These are phyloP conservation scores for sunflower (Helianthus annuus) DNA, from an alignment of 129 eudicot genomes.

Conservation along the genomic window DNA sequence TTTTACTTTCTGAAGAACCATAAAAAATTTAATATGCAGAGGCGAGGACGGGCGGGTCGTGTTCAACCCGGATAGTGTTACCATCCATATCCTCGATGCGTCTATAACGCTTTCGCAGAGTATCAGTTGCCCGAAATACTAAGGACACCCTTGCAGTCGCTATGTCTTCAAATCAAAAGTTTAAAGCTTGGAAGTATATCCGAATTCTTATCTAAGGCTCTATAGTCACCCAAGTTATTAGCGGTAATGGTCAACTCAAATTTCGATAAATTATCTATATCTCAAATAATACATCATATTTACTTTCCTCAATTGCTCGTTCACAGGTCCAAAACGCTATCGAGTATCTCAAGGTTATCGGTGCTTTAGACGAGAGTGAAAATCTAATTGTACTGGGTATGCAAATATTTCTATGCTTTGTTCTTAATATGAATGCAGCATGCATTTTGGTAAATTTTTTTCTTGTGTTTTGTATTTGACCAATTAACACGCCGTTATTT, in stretches of 20 bases:
- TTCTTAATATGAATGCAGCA: conserved; percentile 4
- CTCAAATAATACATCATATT: background rate
- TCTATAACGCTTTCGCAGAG: conserved; percentile 81
- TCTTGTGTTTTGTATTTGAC: conserved; percentile 1
- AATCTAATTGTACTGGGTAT: conserved; percentile 82
- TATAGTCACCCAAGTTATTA: conserved; percentile 85
- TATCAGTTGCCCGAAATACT: conserved; percentile 94
- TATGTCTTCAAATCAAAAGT: conserved; percentile 94
- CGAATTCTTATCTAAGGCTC: conserved; percentile 83
- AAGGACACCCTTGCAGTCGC: conserved; percentile 95
- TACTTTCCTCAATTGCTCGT: background rate
- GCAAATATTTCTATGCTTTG: conserved; percentile 6
- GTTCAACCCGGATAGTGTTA: conserved; percentile 99
- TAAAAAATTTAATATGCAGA: conserved; percentile 48
- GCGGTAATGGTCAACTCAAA: conserved; percentile 63
- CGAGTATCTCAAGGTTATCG: conserved; percentile 84
- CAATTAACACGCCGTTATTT: conserved; percentile 70
- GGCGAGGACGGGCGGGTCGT: conserved; percentile 99
- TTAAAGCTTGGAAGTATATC: conserved; percentile 90
- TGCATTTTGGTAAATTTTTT: background rate
- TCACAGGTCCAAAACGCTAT: conserved; percentile 92
- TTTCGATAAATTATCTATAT: conserved; percentile 1
- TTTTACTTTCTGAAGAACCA: too few species aligned
- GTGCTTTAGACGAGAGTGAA: conserved; percentile 88
- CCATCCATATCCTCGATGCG: conserved; percentile 95